Evolutionary conservation across 306 rosid genomes (phyloP).

Genomic region (Lathyrus sativus): DNA sequence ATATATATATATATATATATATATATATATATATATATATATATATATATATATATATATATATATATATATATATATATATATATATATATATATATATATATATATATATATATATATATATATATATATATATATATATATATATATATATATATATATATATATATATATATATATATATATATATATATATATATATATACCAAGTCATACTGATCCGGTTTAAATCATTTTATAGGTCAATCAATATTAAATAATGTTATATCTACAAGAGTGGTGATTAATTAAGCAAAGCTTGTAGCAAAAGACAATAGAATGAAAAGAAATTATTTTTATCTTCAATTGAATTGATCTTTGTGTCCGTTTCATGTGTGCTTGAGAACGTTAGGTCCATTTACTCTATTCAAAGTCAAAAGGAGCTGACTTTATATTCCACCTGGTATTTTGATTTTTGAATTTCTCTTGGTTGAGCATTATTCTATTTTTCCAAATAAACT

Average conservation of each 20-base stretch:
- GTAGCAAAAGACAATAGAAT: conserved; percentile 32
- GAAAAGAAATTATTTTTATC: conserved; percentile 25
- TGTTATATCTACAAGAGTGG: not conserved
- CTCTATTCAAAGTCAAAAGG: conserved; percentile 52
- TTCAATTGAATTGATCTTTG: not conserved
- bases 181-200: too few species aligned
- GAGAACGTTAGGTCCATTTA: conserved; percentile 40
- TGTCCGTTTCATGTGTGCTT: not conserved
- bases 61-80: too few species aligned
- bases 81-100: too few species aligned
- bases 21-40: too few species aligned
- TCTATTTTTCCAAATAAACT: conserved; percentile 37
- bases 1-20: too few species aligned
- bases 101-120: too few species aligned
- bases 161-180: too few species aligned
- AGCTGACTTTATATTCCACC: conserved; percentile 45
- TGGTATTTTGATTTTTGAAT: conserved; percentile 20
- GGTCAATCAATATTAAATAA: conserved; percentile 11
- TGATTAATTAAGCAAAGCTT: conserved; percentile 20
- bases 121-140: too few species aligned
- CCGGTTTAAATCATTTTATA: conserved; percentile 23
- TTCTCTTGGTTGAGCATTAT: conserved; percentile 24
- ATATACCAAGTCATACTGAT: conserved; percentile 15
- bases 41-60: too few species aligned
- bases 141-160: not conserved